Evolutionary conservation across 192 early-diverging fungal species (phyloP), one percentile per base, ranked within the genome.

Genomic region (Umbelopsis sp.): DNA sequence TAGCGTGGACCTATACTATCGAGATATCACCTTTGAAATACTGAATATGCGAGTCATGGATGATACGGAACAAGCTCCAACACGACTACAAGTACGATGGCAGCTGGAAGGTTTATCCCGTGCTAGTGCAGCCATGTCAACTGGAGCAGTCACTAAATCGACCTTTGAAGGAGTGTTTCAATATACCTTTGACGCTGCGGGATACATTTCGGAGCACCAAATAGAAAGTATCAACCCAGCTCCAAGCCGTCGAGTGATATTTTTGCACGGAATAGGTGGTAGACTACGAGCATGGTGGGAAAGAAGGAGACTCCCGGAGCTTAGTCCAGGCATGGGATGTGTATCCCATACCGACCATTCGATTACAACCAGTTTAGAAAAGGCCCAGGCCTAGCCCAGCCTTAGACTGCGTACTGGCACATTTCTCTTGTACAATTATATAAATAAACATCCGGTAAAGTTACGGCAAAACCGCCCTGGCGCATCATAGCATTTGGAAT

Each of bases 1-100:
- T 83, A 88, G 86, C 75, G 75, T 86, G 52, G 74, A 78, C 41
- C 75, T 81, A 71, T 88, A 84, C 68, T 88, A 83, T 77, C 76
- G 82, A 25, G 78, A 83, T 59, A 68, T 88, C 17, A 66, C 74
- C 4, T 74, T 88, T 24, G 83, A 84, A 47, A 78, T 88, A 17
- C 69, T 77, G 10, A 78, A 73, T 16, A 79, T 88, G 52, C 75
- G 79, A 20, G 79, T 81, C 16, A n/a, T 72, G 32, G 59, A 65
- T 25, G 78, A 75, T 4, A 66, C 62, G 16, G 44, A 34, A 21
- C 45, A 66, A 24, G 26, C 67, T 21, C 50, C 77, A 11, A 81
- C 77, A 24, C 51, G 71, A 12, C 67, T 86, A 16, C 77, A 83
- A 26, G 76, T 86, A 10, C 78, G 82, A 26, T 86, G 84, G 84